These are phyloP conservation scores for Solanum microdontum DNA, from an alignment of 257 asterid genomes.

Conservation along the genomic window DNA sequence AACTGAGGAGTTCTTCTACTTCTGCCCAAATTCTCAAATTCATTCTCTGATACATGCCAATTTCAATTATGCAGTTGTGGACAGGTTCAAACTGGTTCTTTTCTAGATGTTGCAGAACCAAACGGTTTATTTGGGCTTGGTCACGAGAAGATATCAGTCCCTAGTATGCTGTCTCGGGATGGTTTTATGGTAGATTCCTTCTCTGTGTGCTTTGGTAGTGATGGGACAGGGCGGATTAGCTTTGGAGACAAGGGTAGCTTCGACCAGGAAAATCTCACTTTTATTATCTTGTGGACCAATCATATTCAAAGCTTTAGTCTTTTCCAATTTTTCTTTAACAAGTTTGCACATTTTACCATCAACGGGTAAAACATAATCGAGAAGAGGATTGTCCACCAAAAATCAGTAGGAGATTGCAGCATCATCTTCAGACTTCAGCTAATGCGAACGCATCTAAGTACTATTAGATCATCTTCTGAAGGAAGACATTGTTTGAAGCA, in stretches of 20 bases:
- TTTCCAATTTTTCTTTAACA: neutral
- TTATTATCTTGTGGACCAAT: constrained; percentile 49
- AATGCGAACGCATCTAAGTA: neutral
- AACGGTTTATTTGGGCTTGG: constrained; percentile 81
- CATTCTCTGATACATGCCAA: neutral
- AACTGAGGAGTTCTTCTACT: neutral
- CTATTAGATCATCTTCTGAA: no score
- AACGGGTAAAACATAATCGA: neutral
- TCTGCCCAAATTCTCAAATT: neutral
- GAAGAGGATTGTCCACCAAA: neutral
- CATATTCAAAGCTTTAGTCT: constrained; percentile 27
- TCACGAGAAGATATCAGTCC: constrained; percentile 67
- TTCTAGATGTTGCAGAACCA: constrained; percentile 65
- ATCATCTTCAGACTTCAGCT: neutral
- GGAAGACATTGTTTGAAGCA: neutral
- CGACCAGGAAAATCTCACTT: constrained; percentile 69
- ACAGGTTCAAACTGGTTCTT: constrained; percentile 70
- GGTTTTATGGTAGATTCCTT: constrained; percentile 57
- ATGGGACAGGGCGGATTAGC: constrained; percentile 55
- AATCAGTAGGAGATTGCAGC: neutral
- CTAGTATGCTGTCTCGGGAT: constrained; percentile 53
- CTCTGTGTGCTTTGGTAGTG: constrained; percentile 82
- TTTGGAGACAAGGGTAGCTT: constrained; percentile 85
- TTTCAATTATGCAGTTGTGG: constrained; percentile 52
- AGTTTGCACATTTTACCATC: neutral